Evolutionary conservation across 768 basidiomycete genomes (phyloP).

Genomic region (Termitomyces sp.): DNA sequence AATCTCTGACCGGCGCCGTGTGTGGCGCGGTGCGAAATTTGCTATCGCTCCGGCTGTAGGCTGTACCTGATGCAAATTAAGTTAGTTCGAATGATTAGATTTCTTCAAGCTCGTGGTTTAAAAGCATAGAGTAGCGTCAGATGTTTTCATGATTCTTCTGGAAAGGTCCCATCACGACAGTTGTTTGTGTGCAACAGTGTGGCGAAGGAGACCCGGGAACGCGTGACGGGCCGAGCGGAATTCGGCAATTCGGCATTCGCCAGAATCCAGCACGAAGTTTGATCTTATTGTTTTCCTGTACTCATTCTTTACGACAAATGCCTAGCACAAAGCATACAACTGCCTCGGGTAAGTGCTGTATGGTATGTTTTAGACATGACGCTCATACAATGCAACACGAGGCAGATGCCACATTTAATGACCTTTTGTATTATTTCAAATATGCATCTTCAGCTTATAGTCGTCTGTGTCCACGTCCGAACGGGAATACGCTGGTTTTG

Average conservation of each 20-base stretch:
- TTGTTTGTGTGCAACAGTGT: not conserved
- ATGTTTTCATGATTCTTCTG: not conserved
- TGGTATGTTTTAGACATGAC: not conserved
- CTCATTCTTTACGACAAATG: not conserved
- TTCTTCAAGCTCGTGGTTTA: not conserved
- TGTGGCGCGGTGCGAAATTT: not conserved
- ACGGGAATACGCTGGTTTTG: slow-evolving; percentile 39
- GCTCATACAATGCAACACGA: not conserved
- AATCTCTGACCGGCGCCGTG: not conserved
- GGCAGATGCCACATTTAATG: slow-evolving; percentile 29
- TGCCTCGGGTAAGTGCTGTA: not conserved
- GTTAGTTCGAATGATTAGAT: not conserved
- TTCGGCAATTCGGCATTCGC: not conserved
- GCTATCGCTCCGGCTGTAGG: not conserved
- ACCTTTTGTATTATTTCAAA: slow-evolving; percentile 49
- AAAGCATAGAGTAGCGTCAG: not conserved
- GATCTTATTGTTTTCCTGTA: not conserved
- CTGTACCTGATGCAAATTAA: not conserved
- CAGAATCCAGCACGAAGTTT: too few species aligned
- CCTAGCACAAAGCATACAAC: not conserved
- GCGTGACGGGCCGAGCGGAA: not conserved
- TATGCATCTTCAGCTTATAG: slow-evolving; percentile 49
- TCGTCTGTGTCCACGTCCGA: slow-evolving; percentile 40
- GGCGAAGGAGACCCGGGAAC: not conserved
- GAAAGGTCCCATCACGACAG: not conserved